Base-by-base conservation (phyloP, 139 green algal species). In the Chlamydomonas sp. region DNA sequence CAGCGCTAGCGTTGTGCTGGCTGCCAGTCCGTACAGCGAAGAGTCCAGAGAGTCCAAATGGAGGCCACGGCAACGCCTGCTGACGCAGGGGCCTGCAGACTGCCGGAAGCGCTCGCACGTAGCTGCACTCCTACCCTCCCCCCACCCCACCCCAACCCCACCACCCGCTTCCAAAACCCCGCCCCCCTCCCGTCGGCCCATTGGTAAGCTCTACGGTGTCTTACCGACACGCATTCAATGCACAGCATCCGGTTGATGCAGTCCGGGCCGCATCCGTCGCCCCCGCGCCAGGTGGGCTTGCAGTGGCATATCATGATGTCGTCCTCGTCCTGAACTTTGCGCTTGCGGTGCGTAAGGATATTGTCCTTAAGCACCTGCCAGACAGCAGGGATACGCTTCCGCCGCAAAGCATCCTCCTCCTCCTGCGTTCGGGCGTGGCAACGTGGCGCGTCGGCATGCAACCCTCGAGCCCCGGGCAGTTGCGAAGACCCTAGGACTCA, bases 291-390 rank as follows among this genome's bases (percentile, higher is more conserved):
- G 0, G 90, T 72, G 1, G 93, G 94, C 67, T 93, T 92, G 93
- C 98, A 99, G 74, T 97, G 91, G 93, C 98, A 99, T 18, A 99
- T 94, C 96, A 99, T 98, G 90, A 99, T 95, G 85, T 99, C 97
- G 78, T 99, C 97, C 83, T 98, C 97, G 63, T 98, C 93, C 90
- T 97, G 91, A 69, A 88, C 64, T 59, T 97, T 98, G 3, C 92
- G 91, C 85, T 93, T 90, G 1, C 96, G 86, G 88, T 99, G 94
- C 17, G 92, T 95, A 89, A 96, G 97, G 62, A 97, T 87, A 90
- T 99, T 99, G 60, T 92, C 89, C 18, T 75, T 80, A 60, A 99
- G 87, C 15, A 96, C 91, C 92, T 98, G 96, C 96, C 96, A 98
- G 1, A 99, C 92, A 0, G 94, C 93, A 8, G 96, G 96, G 17